These are phyloP conservation scores for Trichoderma sp. DNA, from an alignment of 2,329 filamentous ascomycete species.

Conservation along the genomic window DNA sequence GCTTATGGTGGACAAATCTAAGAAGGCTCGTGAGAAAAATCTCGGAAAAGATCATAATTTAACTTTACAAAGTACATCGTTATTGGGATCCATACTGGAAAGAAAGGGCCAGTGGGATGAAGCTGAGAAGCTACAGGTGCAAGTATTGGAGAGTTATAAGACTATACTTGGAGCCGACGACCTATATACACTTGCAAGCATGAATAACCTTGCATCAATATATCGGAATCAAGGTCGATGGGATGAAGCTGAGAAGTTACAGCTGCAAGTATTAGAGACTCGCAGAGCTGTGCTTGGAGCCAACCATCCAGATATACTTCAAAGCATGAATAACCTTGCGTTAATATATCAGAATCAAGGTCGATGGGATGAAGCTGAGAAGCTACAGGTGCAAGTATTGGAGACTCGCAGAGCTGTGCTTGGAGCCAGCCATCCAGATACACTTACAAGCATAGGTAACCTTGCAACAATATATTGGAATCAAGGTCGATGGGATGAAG, in stretches of 20 bases:
- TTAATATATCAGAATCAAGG: rapidly evolving
- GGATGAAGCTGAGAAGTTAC: constrained; percentile 10
- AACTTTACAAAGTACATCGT: neutral
- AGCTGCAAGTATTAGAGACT: rapidly evolving
- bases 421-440: neutral
- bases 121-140: neutral
- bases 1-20: neutral
- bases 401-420: neutral
- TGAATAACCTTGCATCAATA: constrained; percentile 20
- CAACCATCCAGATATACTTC: neutral
- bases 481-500: neutral
- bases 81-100: neutral
- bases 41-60: neutral
- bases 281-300: neutral
- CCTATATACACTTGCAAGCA: neutral
- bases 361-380: neutral
- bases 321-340: neutral
- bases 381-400: neutral
- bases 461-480: neutral
- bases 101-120: neutral
- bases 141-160: neutral
- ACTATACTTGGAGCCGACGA: neutral
- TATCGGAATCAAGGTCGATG: neutral
- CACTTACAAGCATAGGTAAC: neutral
- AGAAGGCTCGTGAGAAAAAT: neutral